Conservation (phyloP, 306 rosid species). For the Rubus idaeus region DNA sequence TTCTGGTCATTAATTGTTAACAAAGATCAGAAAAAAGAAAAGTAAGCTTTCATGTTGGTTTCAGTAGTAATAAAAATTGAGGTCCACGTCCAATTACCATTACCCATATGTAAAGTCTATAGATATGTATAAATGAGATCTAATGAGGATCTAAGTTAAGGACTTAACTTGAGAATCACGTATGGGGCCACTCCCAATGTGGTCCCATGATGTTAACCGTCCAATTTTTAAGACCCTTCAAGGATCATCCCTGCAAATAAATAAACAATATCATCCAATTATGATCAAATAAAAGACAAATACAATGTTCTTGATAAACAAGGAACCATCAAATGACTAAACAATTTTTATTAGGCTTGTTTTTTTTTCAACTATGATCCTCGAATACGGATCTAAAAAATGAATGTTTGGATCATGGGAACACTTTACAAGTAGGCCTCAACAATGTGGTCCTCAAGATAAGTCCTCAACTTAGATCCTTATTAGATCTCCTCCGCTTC, state of each 20-base stretch:
- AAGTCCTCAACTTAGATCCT: constrained; percentile 6
- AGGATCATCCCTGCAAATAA: not conserved
- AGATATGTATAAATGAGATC: not conserved
- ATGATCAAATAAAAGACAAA: not conserved
- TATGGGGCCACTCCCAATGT: not conserved
- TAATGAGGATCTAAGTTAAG: not conserved
- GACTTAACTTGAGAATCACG: not conserved
- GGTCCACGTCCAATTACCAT: not conserved
- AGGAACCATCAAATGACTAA: not conserved
- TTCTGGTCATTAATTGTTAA: not conserved
- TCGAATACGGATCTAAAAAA: not conserved
- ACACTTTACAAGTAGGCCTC: not conserved
- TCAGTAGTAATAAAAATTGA: not conserved
- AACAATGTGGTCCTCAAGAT: not conserved
- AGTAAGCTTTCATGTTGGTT: not conserved
- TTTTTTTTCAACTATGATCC: not conserved
- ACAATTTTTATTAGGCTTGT: not conserved
- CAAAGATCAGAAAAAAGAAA: not conserved
- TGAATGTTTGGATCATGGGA: not conserved
- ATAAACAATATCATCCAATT: not conserved
- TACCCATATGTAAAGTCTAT: not conserved
- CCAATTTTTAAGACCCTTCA: not conserved
- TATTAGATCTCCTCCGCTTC: not conserved
- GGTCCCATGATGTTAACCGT: not conserved
- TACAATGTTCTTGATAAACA: not conserved